phyloP scores from a whole-genome alignment of 805 yeast species.

The Lachancea waltii region DNA sequence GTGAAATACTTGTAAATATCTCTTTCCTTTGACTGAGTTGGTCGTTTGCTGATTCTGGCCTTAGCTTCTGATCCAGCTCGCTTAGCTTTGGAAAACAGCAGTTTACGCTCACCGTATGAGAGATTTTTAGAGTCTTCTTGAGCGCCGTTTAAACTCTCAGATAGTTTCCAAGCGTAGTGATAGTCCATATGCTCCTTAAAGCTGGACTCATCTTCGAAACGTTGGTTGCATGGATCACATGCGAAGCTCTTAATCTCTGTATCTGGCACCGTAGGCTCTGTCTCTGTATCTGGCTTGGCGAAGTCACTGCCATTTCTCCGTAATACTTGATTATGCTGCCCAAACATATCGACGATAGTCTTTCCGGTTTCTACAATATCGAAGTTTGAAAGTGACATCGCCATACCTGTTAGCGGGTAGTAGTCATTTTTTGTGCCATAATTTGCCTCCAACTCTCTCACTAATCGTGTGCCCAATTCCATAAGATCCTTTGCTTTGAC shows the following conservation, averaged over 20 bases:
- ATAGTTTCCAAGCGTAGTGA: slow-evolving; percentile 46
- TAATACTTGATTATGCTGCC: slow-evolving; percentile 17
- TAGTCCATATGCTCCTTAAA: slow-evolving; percentile 47
- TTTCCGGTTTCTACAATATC: slow-evolving; percentile 36
- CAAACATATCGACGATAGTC: slow-evolving; percentile 31
- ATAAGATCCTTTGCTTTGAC: slow-evolving; percentile 24
- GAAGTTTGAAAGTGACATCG: slow-evolving; percentile 49
- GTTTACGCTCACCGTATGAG: slow-evolving; percentile 27
- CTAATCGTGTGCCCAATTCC: slow-evolving; percentile 34
- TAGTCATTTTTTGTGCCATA: slow-evolving; percentile 22
- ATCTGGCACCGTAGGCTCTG: not conserved
- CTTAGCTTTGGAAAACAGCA: slow-evolving; percentile 16
- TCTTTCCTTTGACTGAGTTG: not conserved
- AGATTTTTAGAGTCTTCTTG: slow-evolving; percentile 20
- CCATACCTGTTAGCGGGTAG: slow-evolving; percentile 47
- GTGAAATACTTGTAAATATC: slow-evolving; percentile 4
- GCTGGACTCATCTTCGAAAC: slow-evolving; percentile 14
- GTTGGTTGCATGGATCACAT: slow-evolving; percentile 21
- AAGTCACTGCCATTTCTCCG: slow-evolving; percentile 2
- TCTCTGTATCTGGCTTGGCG: not conserved
- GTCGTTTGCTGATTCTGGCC: not conserved
- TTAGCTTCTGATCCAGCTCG: not conserved
- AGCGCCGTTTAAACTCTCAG: slow-evolving; percentile 38
- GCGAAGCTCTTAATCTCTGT: not conserved
- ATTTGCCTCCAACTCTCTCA: slow-evolving; percentile 36